Evolutionary conservation across 352 stramenopile species (phyloP).

Genomic region (Globisporangium ultimum): DNA sequence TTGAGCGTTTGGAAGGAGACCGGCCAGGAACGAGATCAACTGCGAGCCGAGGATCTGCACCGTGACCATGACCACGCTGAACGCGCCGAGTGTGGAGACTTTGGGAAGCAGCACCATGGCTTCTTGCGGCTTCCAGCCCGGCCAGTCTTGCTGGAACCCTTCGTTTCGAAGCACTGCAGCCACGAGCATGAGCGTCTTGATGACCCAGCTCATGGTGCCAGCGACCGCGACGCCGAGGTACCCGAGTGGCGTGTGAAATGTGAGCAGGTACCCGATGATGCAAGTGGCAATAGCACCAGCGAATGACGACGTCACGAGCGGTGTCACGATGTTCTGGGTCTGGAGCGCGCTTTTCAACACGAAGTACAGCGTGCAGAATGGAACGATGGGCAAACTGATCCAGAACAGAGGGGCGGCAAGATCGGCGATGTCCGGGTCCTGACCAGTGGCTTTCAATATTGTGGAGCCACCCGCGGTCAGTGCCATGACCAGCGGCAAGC

Average conservation of each 20-base stretch:
- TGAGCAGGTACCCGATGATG: slow-evolving; percentile 41
- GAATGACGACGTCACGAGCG: slow-evolving; percentile 36
- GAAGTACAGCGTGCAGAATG: slow-evolving; percentile 43
- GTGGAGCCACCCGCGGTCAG: slow-evolving; percentile 38
- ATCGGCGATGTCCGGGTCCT: slow-evolving; percentile 40
- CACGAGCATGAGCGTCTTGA: slow-evolving; percentile 17
- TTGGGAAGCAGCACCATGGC: slow-evolving; percentile 11
- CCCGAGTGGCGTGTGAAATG: slow-evolving; percentile 45
- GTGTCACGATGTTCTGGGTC: slow-evolving; percentile 57
- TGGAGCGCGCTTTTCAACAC: slow-evolving; percentile 51
- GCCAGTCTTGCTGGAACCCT: slow-evolving; percentile 22
- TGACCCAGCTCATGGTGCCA: slow-evolving; percentile 33
- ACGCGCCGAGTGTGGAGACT: slow-evolving; percentile 11
- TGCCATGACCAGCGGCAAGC: slow-evolving; percentile 30
- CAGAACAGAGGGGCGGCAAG: slow-evolving; percentile 37
- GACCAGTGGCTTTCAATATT: slow-evolving; percentile 47
- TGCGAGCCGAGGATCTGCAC: slow-evolving; percentile 13
- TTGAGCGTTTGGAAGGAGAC: slow-evolving; percentile 17
- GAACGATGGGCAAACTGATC: slow-evolving; percentile 27
- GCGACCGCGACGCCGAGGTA: slow-evolving; percentile 57
- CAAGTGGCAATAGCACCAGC: slow-evolving; percentile 33
- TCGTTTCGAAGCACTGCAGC: slow-evolving; percentile 15
- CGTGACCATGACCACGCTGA: slow-evolving; percentile 13
- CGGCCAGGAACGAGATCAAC: slow-evolving; percentile 16
- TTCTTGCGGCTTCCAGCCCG: slow-evolving; percentile 21